A percentile compares a stretch with the other conserved stretches of the same genome.
Conservation (phyloP, 75 land plant species). For the Cunninghamia lanceolata region DNA sequence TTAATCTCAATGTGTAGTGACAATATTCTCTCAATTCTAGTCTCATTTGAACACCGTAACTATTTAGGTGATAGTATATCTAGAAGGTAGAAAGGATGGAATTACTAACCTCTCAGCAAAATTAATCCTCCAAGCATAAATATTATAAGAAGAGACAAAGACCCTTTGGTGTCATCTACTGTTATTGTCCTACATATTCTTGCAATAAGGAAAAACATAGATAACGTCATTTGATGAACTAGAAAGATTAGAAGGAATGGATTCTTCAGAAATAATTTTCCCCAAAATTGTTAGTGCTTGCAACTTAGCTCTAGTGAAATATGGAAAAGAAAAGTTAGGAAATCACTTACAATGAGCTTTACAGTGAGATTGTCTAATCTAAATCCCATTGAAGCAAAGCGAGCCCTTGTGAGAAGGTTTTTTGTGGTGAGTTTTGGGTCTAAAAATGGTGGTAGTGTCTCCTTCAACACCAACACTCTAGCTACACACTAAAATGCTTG, state of each 20-base stretch:
- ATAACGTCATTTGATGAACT: conserved; percentile 85
- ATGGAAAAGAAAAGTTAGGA: no score
- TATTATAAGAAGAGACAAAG: conserved; percentile 66
- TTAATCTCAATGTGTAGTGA: neutral
- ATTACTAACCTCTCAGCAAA: conserved; percentile 51
- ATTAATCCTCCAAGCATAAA: conserved; percentile 92
- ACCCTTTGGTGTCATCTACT: conserved; percentile 81
- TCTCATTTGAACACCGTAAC: neutral
- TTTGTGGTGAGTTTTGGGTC: no score
- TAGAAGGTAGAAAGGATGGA: neutral
- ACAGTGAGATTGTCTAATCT: no score
- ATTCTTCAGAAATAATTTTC: no score
- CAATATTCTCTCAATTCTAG: neutral
- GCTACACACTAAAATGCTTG: no score
- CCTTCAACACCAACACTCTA: no score
- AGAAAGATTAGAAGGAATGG: conserved; percentile 62
- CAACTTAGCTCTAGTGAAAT: no score
- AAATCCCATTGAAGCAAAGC: no score
- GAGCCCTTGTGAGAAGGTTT: no score
- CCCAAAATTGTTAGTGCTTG: no score
- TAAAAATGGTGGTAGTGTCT: no score
- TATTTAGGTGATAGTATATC: neutral
- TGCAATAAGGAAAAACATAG: conserved; percentile 70
- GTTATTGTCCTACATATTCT: conserved; percentile 77
- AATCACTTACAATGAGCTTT: no score